phyloP scores from a whole-genome alignment of 2,329 filamentous ascomycete species.

The Colletotrichum simmondsii region DNA sequence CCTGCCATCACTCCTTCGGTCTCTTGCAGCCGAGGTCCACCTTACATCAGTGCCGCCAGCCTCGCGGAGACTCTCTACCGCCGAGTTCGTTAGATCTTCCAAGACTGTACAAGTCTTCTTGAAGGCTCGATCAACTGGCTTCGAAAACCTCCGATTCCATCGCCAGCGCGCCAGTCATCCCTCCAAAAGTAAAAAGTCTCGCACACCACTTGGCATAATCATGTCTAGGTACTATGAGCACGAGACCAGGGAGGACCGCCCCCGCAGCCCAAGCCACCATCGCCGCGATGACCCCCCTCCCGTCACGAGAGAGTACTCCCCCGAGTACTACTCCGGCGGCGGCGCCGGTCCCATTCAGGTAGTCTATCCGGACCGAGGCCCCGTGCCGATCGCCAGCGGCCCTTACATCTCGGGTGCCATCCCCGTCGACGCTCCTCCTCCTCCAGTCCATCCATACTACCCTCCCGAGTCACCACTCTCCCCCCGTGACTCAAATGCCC shows the following conservation, averaged over 20 bases:
- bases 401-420: slow-evolving; percentile 27
- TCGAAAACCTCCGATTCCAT: neutral
- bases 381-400: neutral
- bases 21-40: neutral
- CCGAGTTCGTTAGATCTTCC: neutral
- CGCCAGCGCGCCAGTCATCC: neutral
- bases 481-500: slow-evolving; percentile 7
- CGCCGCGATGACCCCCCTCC: slow-evolving; percentile 39
- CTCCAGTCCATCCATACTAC: slow-evolving; percentile 9
- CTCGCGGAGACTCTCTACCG: neutral
- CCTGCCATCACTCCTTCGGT: neutral
- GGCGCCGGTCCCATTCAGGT: slow-evolving; percentile 27
- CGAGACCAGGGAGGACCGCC: slow-evolving; percentile 42
- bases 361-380: slow-evolving; percentile 11
- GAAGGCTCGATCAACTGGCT: neutral
- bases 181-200: neutral
- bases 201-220: neutral
- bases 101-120: neutral
- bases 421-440: neutral
- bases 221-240: slow-evolving; percentile 43
- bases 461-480: slow-evolving; percentile 12
- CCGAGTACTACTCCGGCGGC: slow-evolving; percentile 45
- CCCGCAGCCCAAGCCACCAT: slow-evolving; percentile 35
- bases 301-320: slow-evolving; percentile 38
- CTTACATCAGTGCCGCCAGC: neutral